Conservation (phyloP, 306 rosid genomes). For the Calophaca sinica region DNA sequence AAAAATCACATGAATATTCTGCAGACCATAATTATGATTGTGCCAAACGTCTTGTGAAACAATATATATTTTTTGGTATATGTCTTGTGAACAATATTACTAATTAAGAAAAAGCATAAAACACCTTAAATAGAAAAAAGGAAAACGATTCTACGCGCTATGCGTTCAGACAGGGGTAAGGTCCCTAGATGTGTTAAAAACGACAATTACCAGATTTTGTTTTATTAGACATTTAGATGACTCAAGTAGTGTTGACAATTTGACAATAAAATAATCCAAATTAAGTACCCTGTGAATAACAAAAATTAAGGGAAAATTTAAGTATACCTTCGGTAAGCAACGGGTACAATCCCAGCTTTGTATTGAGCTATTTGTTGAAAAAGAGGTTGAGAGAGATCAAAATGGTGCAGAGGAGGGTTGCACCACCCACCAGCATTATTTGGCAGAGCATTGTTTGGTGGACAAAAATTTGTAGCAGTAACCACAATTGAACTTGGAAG, state of each 20-base stretch:
- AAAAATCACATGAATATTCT: neutral
- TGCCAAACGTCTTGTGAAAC: neutral
- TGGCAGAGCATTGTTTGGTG: constrained; percentile 75
- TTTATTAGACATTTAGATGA: constrained; percentile 27
- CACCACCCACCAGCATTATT: constrained; percentile 89
- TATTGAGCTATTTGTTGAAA: constrained; percentile 72
- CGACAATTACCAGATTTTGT: constrained; percentile 22
- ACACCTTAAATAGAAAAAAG: neutral
- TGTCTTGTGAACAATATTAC: neutral
- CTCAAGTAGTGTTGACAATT: neutral
- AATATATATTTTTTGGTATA: neutral
- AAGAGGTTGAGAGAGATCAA: constrained; percentile 80
- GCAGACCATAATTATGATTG: neutral
- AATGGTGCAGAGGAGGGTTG: constrained; percentile 83
- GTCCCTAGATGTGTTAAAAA: neutral
- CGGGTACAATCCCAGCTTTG: constrained; percentile 79
- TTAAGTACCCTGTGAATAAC: too few relatives aligned
- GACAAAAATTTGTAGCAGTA: constrained; percentile 85
- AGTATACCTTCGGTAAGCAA: constrained; percentile 67
- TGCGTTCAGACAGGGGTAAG: neutral
- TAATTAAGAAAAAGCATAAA: neutral
- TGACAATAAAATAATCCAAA: too few relatives aligned
- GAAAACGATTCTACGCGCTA: neutral
- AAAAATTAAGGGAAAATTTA: neutral
- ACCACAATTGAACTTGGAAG: constrained; percentile 61